Evolutionary conservation across 2,329 filamentous ascomycete species (phyloP).

Genomic region (Neonectria ditissima): DNA sequence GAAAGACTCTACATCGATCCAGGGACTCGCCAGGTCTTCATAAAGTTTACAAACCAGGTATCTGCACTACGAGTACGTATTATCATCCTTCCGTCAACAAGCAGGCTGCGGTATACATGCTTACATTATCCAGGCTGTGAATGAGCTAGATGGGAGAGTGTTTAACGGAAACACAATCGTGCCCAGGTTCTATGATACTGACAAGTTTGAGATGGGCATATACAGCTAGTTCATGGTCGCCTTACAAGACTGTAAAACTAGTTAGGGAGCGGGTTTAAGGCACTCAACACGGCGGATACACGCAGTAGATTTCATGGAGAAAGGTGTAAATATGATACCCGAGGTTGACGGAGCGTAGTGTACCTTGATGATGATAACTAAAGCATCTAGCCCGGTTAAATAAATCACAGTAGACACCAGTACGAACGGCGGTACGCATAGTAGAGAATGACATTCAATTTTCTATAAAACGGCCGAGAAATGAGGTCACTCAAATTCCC

Average conservation of each 20-base stretch:
- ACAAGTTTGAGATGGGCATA: slow-evolving; percentile 81
- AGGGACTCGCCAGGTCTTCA: slow-evolving; percentile 78
- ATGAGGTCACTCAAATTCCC: not conserved
- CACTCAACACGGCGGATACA: not conserved
- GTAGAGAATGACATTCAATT: not conserved
- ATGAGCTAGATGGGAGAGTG: slow-evolving; percentile 85
- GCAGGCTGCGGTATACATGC: not conserved
- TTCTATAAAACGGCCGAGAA: not conserved
- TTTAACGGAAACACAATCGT: slow-evolving; percentile 89
- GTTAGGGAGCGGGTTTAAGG: not conserved
- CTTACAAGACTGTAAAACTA: not conserved
- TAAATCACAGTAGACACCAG: not conserved
- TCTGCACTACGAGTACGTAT: slow-evolving; percentile 82
- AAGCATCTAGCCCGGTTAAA: no score
- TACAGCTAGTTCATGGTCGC: slow-evolving; percentile 47
- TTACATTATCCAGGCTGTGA: slow-evolving; percentile 74
- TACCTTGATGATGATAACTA: no score
- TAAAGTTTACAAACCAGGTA: slow-evolving; percentile 89
- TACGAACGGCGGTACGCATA: no score
- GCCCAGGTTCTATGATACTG: slow-evolving; percentile 84
- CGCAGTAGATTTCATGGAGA: not conserved
- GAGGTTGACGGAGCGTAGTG: not conserved
- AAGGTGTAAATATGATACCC: not conserved
- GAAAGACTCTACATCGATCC: slow-evolving; percentile 82
- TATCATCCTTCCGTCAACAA: not conserved